Conservation (phyloP, 2,329 filamentous ascomycete genomes). For the Arthroderma sp. region DNA sequence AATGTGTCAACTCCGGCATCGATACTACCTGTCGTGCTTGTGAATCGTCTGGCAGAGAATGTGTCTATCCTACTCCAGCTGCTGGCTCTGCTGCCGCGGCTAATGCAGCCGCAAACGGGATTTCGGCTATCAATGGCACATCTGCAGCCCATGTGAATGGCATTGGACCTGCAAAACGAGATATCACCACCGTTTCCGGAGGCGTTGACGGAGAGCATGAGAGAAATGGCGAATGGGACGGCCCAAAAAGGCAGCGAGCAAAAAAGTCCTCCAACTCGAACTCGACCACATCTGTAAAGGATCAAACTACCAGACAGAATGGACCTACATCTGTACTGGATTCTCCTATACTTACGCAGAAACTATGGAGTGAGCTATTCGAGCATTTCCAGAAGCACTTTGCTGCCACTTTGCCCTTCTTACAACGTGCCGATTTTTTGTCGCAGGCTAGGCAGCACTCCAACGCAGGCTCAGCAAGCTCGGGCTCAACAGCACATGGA, state of each 20-base stretch:
- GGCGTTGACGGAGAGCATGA: background rate
- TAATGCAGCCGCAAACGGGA: conserved; percentile 20
- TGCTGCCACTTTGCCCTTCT: conserved; percentile 43
- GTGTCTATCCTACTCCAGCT: conserved; percentile 49
- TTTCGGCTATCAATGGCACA: conserved; percentile 6
- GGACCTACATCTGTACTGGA: conserved; percentile 35
- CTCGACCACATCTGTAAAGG: conserved; percentile 17
- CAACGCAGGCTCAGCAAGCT: conserved; percentile 6
- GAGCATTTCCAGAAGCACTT: conserved; percentile 47
- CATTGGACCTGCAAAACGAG: conserved; percentile 19
- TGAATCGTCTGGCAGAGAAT: conserved; percentile 56
- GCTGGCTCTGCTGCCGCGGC: conserved; percentile 18
- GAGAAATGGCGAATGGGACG: conserved; percentile 29
- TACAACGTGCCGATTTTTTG: conserved; percentile 43
- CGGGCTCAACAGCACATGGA: conserved; percentile 9
- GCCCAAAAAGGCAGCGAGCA: conserved; percentile 28
- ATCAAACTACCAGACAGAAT: conserved; percentile 8
- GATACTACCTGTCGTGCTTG: conserved; percentile 62
- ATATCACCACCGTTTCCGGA: conserved; percentile 22
- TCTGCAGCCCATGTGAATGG: conserved; percentile 15
- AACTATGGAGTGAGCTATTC: conserved; percentile 45
- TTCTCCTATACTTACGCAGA: conserved; percentile 36
- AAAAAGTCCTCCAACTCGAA: conserved; percentile 23
- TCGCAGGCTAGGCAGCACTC: conserved; percentile 31
- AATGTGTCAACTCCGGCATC: conserved; percentile 68